Evolutionary conservation across 805 yeast genomes (phyloP).

Genomic region (Ogataea philodendri): DNA sequence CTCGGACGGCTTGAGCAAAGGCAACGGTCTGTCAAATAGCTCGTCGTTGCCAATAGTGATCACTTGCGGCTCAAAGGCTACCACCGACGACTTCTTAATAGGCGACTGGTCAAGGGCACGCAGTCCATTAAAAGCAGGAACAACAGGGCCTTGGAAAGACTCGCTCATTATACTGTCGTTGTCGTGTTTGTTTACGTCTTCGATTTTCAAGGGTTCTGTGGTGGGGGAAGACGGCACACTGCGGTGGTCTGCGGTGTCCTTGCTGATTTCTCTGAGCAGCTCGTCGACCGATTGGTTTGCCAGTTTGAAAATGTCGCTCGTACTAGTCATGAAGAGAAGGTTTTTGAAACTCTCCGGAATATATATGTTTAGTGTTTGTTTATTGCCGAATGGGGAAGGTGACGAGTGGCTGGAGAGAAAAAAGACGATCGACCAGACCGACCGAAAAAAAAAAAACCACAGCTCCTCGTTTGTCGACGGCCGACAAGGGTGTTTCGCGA

Average conservation of each 20-base stretch:
- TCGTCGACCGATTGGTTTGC: slow-evolving; percentile 41
- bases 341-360: slow-evolving; percentile 9
- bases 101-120: slow-evolving; percentile 23
- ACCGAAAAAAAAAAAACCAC: not conserved
- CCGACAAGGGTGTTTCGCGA: too few species aligned
- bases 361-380: slow-evolving; percentile 9
- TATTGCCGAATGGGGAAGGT: slow-evolving; percentile 9
- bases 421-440: slow-evolving; percentile 1
- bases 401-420: too few species aligned
- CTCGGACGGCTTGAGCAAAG: slow-evolving; percentile 36
- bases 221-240: slow-evolving; percentile 16
- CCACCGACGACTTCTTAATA: slow-evolving; percentile 35
- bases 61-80: slow-evolving; percentile 35
- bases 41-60: slow-evolving; percentile 19
- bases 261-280: slow-evolving; percentile 32
- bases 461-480: too few species aligned
- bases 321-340: slow-evolving; percentile 7
- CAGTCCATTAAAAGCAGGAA: slow-evolving; percentile 32
- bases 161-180: slow-evolving; percentile 7
- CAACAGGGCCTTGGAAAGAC: slow-evolving; percentile 14
- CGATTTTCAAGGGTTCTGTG: slow-evolving; percentile 24
- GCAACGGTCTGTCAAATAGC: slow-evolving; percentile 34
- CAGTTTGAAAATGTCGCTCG: slow-evolving; percentile 26
- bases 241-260: slow-evolving; percentile 14
- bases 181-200: slow-evolving; percentile 10